Percentiles rank a stretch among this genome's conserved stretches.
Conservation (phyloP, 768 basidiomycete genomes). For the Rhizopogon vinicolor region DNA sequence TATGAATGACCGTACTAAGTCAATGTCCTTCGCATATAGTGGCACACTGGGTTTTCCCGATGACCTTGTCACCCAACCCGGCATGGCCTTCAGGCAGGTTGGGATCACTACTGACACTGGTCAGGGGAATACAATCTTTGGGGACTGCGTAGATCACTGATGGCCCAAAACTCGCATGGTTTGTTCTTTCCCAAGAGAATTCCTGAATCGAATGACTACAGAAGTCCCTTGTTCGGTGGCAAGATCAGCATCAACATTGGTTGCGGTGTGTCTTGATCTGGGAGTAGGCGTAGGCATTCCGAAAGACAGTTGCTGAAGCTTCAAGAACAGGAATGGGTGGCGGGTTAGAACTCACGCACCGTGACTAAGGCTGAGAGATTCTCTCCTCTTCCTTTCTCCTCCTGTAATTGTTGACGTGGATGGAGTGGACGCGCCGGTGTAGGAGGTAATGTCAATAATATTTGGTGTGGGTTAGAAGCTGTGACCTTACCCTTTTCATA, state of each 20-base stretch:
- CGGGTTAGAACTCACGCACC: conserved; percentile 43
- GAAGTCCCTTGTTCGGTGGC: conserved; percentile 62
- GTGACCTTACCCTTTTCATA: too few relatives aligned
- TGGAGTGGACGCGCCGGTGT: conserved; percentile 19
- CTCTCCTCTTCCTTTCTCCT: conserved; percentile 40
- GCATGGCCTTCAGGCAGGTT: conserved; percentile 22
- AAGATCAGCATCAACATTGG: conserved; percentile 65
- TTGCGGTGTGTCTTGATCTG: conserved; percentile 37
- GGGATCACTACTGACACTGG: neutral
- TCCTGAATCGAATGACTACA: conserved; percentile 68
- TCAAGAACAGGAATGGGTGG: conserved; percentile 35
- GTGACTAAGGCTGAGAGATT: conserved; percentile 38
- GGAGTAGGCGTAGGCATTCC: conserved; percentile 41
- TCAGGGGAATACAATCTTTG: too few relatives aligned
- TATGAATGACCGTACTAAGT: conserved; percentile 13
- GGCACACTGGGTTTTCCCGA: conserved; percentile 46
- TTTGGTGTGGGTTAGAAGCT: too few relatives aligned
- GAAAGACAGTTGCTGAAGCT: conserved; percentile 49
- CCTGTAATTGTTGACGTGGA: conserved; percentile 22
- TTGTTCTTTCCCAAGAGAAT: conserved; percentile 73
- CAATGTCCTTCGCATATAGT: neutral
- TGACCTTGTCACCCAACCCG: conserved; percentile 44
- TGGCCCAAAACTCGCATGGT: conserved; percentile 73
- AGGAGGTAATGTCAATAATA: too few relatives aligned
- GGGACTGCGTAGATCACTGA: conserved; percentile 12